Evolutionary conservation across 164 flowering plant species (phyloP), one percentile per base, ranked within the genome.

Genomic region (Annona squamosa): DNA sequence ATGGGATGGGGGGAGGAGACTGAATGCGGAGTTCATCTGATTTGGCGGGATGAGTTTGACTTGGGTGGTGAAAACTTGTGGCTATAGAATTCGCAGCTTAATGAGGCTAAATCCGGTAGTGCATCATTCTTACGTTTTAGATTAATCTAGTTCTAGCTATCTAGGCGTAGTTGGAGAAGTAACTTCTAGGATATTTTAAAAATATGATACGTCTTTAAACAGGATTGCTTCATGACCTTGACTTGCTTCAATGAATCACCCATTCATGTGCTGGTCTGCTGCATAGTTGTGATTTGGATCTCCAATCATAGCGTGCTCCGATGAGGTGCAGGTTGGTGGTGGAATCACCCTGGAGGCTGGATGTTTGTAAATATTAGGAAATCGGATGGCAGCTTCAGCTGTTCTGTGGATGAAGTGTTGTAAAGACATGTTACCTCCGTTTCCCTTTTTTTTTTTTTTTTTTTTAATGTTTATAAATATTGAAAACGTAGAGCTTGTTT

Each of bases 1-100:
- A 86, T 47, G 57, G 63, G 19, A 4, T 59, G 44, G 44, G 13
- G 75, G 59, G n/a, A 44, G 59, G 67, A 4, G 62, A 70, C 16
- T 70, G 61, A 69, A 5, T 16, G 13, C 13, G 9, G 10, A 52
- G 59, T 16, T 52, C 13, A 52, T 52, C 9, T 52, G 9, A 52
- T 52, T 2, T 7, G 59, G 59, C 13, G 59, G 59, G 59, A 7
- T 26, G 37, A 26, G 37, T 52, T 16, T 7, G 9, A 52, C 13
- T 16, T 52, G 10, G 10, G 13, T 52, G 59, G 37, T 26, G 37
- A 26, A 26, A 26, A 0, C 37, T 26, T 26, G 37, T 26, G 37
- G 37, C 37, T 26, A 26, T 26, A 26, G 37, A 26, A 26, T 26
- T 26, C 37, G 37, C 37, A 26, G 37, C 37, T 26, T 26, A 26